A percentile compares a stretch with the other conserved stretches of the same genome.
phyloP scores from a whole-genome alignment of 2,329 filamentous ascomycete species.

The Fragosphaeria purpurea region DNA sequence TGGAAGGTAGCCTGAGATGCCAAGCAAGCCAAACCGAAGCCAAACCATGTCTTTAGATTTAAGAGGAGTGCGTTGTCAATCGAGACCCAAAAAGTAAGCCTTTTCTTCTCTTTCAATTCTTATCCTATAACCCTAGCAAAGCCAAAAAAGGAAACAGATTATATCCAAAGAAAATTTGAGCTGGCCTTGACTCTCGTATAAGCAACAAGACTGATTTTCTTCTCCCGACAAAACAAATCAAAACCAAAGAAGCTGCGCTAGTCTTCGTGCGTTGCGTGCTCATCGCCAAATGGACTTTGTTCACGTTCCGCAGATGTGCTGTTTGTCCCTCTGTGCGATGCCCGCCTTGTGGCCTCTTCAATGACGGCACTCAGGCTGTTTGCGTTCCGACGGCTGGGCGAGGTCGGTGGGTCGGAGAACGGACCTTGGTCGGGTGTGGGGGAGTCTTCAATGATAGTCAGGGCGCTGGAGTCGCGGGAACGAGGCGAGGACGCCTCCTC shows the following conservation, averaged over 20 bases:
- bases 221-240: background rate
- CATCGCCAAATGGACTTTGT: slow-evolving; percentile 47
- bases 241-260: slow-evolving; percentile 1
- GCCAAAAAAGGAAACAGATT: background rate
- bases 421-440: slow-evolving; percentile 44
- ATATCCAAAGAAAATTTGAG: too few relatives aligned
- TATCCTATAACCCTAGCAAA: too few relatives aligned
- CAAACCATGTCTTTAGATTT: too few relatives aligned
- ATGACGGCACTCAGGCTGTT: slow-evolving; percentile 45
- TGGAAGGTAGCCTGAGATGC: too few relatives aligned
- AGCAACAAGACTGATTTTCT: too few relatives aligned
- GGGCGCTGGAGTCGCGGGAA: slow-evolving; percentile 31
- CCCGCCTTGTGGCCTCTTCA: slow-evolving; percentile 38
- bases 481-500: background rate
- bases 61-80: too few relatives aligned
- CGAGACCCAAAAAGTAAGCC: too few relatives aligned
- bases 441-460: slow-evolving; percentile 41
- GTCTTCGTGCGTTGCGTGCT: slow-evolving; percentile 45
- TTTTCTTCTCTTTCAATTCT: too few relatives aligned
- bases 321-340: slow-evolving; percentile 26
- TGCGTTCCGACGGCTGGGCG: slow-evolving; percentile 25
- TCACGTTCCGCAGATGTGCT: slow-evolving; percentile 20
- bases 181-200: background rate
- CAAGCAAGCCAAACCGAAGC: too few relatives aligned
- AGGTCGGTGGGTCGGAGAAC: slow-evolving; percentile 45